A percentile compares a stretch with the other conserved stretches of the same genome.
Conservation (phyloP, 148 eudicot species). For the Bassia scoparia region DNA sequence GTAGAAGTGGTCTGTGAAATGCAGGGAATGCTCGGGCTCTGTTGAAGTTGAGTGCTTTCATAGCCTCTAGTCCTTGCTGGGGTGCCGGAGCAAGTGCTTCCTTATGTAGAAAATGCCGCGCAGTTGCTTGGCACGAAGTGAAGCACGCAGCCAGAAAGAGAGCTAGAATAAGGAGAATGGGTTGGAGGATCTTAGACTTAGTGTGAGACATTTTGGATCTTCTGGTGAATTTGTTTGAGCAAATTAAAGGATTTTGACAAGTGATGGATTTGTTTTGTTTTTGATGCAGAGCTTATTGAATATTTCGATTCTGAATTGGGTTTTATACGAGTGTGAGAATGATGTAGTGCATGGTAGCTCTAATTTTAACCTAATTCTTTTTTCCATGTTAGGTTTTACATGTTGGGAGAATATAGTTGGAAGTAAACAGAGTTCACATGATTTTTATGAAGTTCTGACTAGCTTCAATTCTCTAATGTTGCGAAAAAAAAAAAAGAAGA, state of each 20-base stretch:
- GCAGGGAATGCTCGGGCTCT: constrained; percentile 12
- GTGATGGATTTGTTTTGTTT: neutral
- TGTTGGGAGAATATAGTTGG: constrained; percentile 17
- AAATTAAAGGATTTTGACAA: neutral
- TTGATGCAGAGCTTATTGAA: neutral
- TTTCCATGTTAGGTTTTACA: constrained; percentile 20
- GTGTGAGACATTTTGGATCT: constrained; percentile 13
- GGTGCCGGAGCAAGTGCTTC: neutral
- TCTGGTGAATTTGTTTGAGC: neutral
- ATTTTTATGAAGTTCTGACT: constrained; percentile 5
- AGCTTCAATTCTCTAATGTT: neutral
- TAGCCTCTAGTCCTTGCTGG: neutral
- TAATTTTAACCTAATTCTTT: constrained; percentile 21
- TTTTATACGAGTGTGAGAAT: constrained; percentile 11
- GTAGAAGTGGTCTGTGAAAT: constrained; percentile 24
- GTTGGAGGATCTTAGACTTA: neutral
- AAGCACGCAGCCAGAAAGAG: constrained; percentile 2
- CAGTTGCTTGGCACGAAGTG: neutral
- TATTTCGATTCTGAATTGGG: neutral
- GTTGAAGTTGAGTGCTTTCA: neutral
- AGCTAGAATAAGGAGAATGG: neutral
- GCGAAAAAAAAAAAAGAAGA: too few relatives aligned
- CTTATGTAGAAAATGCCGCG: constrained; percentile 8
- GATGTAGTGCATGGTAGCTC: constrained; percentile 20
- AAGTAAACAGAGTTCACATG: constrained; percentile 10